A percentile compares a stretch with the other conserved stretches of the same genome.
Evolutionary conservation across 2,329 filamentous ascomycete species (phyloP).

Genomic region (Microcera coccophila): DNA sequence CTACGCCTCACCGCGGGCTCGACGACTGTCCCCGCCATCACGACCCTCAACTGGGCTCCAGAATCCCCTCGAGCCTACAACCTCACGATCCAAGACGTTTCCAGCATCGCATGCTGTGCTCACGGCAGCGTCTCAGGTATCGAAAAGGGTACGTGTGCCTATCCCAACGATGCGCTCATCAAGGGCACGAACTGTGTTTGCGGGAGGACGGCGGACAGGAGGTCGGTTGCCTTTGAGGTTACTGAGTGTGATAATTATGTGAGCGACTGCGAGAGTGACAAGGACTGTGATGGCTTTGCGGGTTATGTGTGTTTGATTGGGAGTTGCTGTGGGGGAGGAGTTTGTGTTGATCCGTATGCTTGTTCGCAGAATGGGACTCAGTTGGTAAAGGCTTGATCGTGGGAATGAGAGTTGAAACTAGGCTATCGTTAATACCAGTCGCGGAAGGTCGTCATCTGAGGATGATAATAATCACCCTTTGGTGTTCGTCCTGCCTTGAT

Average conservation of each 20-base stretch:
- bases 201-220: slow-evolving; percentile 26
- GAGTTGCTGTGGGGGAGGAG: slow-evolving; percentile 35
- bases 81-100: slow-evolving; percentile 34
- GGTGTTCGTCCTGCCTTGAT: no score
- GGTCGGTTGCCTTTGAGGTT: slow-evolving; percentile 31
- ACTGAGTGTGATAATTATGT: slow-evolving; percentile 34
- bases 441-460: no score
- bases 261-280: slow-evolving; percentile 22
- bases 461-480: no score
- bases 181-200: slow-evolving; percentile 33
- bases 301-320: slow-evolving; percentile 32
- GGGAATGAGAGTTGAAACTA: no score
- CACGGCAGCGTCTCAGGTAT: slow-evolving; percentile 22
- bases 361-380: slow-evolving; percentile 33
- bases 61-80: slow-evolving; percentile 24
- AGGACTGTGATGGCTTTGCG: slow-evolving; percentile 26
- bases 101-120: slow-evolving; percentile 33
- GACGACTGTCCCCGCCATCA: slow-evolving; percentile 26
- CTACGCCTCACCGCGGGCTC: slow-evolving; percentile 33
- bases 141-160: slow-evolving; percentile 23
- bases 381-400: slow-evolving; percentile 18
- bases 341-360: slow-evolving; percentile 36
- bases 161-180: slow-evolving; percentile 31
- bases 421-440: no score
- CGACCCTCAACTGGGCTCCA: slow-evolving; percentile 30